Evolutionary conservation across 768 basidiomycete genomes (phyloP).

Genomic region (Amylocystis lapponica): DNA sequence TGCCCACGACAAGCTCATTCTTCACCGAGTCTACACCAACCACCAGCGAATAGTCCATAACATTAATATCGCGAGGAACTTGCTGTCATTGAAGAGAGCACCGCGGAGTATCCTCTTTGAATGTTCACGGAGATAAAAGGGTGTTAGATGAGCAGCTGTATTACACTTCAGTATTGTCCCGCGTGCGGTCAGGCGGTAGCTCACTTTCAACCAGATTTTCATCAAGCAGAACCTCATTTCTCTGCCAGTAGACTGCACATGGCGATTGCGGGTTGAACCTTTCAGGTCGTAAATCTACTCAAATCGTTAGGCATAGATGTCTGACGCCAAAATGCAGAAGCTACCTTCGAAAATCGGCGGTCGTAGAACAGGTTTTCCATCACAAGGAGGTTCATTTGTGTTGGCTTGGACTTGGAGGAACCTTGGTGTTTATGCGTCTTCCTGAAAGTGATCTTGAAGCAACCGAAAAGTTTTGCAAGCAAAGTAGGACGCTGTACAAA

Average conservation of each 20-base stretch:
- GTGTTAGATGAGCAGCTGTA: conserved; percentile 75
- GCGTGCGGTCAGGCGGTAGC: no score
- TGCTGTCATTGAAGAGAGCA: conserved; percentile 91
- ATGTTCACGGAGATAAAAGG: conserved; percentile 95
- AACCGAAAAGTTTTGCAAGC: conserved; percentile 94
- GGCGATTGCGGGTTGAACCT: conserved; percentile 90
- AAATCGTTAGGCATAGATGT: not conserved
- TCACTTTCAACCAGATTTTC: conserved; percentile 92
- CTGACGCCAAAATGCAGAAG: not conserved
- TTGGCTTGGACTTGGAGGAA: conserved; percentile 64
- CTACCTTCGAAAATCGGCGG: conserved; percentile 82
- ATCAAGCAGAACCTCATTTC: conserved; percentile 94
- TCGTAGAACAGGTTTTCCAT: conserved; percentile 99
- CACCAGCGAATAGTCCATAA: conserved; percentile 97
- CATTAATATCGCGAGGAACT: conserved; percentile 89
- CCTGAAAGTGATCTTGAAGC: conserved; percentile 89
- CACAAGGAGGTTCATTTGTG: conserved; percentile 91
- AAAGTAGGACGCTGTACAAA: conserved; percentile 79
- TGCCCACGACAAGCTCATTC: conserved; percentile 92
- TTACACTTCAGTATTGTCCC: conserved; percentile 2
- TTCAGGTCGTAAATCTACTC: conserved; percentile 92
- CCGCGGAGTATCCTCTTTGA: conserved; percentile 89
- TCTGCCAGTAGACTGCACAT: conserved; percentile 84
- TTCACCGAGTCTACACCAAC: conserved; percentile 89
- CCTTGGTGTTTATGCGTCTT: conserved; percentile 70